Evolutionary conservation across 768 basidiomycete genomes (phyloP).

Genomic region (Tremella mesenterica): DNA sequence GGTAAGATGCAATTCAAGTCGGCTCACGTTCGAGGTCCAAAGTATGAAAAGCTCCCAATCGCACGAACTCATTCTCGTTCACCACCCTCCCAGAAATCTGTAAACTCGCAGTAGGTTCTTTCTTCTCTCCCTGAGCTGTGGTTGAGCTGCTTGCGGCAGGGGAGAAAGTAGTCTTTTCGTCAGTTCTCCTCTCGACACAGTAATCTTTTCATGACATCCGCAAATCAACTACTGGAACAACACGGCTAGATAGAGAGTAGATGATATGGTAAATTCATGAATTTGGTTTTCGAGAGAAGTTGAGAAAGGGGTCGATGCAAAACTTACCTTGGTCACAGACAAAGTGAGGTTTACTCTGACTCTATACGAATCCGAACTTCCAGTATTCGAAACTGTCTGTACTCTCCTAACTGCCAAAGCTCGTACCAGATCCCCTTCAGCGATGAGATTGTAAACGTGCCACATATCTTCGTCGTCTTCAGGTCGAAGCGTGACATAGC

Average conservation of each 20-base stretch:
- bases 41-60: slow-evolving; percentile 88
- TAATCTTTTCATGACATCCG: too few species aligned
- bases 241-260: neutral
- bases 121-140: slow-evolving; percentile 37
- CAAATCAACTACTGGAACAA: neutral
- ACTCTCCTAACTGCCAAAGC: slow-evolving; percentile 84
- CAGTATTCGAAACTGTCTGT: slow-evolving; percentile 80
- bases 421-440: slow-evolving; percentile 70
- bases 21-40: slow-evolving; percentile 66
- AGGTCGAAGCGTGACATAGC: slow-evolving; percentile 84
- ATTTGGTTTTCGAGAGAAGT: neutral
- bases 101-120: slow-evolving; percentile 49
- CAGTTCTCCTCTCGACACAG: too few species aligned
- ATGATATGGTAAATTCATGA: neutral
- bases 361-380: slow-evolving; percentile 85
- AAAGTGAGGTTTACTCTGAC: slow-evolving; percentile 77
- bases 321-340: slow-evolving; percentile 60
- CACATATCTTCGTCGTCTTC: slow-evolving; percentile 99
- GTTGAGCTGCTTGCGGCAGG: slow-evolving; percentile 52
- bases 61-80: slow-evolving; percentile 78
- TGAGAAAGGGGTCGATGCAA: neutral
- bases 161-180: slow-evolving; percentile 55
- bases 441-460: slow-evolving; percentile 97
- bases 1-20: neutral
- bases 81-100: slow-evolving; percentile 81